Evolutionary conservation across 2,329 filamentous ascomycete genomes (phyloP).

Genomic region (Trichothecium sympodiale): DNA sequence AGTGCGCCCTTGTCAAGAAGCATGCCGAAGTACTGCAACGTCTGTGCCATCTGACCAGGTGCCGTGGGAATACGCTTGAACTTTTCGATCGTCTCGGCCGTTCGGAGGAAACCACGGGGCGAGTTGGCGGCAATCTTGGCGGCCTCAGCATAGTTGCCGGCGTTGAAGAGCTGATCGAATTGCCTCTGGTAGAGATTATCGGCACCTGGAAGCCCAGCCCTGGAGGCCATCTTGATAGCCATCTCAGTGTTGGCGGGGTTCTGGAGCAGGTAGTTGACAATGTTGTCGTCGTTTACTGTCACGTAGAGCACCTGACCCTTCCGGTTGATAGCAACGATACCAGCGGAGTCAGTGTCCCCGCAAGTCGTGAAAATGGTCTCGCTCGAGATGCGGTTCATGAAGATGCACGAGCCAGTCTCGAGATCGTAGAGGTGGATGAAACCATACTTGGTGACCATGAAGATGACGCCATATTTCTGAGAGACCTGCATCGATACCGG

Average conservation of each 20-base stretch:
- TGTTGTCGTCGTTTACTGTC: constrained; percentile 79
- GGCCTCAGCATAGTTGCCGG: constrained; percentile 74
- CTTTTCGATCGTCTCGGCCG: constrained; percentile 86
- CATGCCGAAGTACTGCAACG: constrained; percentile 96
- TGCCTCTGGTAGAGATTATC: constrained; percentile 88
- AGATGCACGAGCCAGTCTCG: constrained; percentile 89
- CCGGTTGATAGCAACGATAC: constrained; percentile 90
- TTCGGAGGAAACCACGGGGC: constrained; percentile 88
- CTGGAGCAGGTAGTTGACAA: constrained; percentile 91
- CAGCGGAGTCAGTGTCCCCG: constrained; percentile 69
- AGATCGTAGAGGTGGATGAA: constrained; percentile 99
- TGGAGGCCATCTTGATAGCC: constrained; percentile 90
- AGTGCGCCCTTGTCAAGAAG: constrained; percentile 88
- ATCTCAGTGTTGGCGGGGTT: constrained; percentile 91
- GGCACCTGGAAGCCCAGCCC: constrained; percentile 85
- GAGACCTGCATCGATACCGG: constrained; percentile 97
- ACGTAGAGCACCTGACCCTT: constrained; percentile 95
- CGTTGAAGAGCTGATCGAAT: constrained; percentile 76
- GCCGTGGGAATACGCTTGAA: constrained; percentile 80
- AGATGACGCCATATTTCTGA: constrained; percentile 90
- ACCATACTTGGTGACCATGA: constrained; percentile 96
- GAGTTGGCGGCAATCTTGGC: constrained; percentile 96
- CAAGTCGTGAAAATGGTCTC: constrained; percentile 97
- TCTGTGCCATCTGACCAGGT: constrained; percentile 80
- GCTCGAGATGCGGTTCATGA: constrained; percentile 99